phyloP scores from a whole-genome alignment of 768 basidiomycete genomes.

The Rhizopogon roseolus region DNA sequence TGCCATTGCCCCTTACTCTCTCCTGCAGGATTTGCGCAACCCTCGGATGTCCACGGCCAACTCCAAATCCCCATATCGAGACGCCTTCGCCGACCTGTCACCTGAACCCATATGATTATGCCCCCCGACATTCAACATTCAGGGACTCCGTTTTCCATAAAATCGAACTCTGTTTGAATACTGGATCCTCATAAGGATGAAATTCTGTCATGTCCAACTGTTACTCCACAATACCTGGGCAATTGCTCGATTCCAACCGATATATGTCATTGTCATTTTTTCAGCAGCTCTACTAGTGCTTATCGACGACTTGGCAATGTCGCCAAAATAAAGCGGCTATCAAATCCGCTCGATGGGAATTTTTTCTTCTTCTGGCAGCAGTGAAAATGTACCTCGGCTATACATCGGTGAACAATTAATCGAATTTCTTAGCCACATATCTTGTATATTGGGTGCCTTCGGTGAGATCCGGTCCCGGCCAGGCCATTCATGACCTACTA shows the following conservation, averaged over 20 bases:
- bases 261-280: neutral
- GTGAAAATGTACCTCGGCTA: neutral
- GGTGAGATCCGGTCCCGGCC: conserved; percentile 1
- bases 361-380: neutral
- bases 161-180: neutral
- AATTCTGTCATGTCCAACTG: neutral
- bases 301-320: neutral
- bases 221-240: neutral
- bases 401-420: conserved; percentile 1
- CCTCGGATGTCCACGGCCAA: conserved; percentile 6
- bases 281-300: neutral
- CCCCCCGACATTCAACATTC: conserved; percentile 6
- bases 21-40: neutral
- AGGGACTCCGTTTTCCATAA: conserved; percentile 14
- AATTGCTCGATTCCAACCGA: neutral
- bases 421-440: conserved; percentile 1
- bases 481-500: neutral
- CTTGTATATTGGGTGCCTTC: neutral
- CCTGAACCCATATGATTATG: conserved; percentile 12
- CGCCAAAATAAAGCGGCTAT: neutral
- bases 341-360: neutral
- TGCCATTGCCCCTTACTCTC: neutral
- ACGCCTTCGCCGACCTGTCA: conserved; percentile 9
- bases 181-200: neutral
- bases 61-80: neutral